Conservation (phyloP, 257 asterid genomes). For the Solanum piurae region DNA sequence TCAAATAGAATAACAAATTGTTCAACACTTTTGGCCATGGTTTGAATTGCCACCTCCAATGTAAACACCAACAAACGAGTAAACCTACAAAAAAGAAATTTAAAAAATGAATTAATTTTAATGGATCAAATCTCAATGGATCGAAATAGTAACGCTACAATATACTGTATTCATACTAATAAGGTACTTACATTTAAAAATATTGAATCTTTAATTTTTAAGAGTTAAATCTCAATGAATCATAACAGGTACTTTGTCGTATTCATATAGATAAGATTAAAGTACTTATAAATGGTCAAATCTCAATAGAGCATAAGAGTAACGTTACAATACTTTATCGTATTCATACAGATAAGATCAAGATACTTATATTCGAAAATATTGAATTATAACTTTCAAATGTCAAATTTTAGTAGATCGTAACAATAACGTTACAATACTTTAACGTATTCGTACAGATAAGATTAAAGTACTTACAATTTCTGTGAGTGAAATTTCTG, state of each 20-base stretch:
- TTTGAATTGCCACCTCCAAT: slow-evolving; percentile 86
- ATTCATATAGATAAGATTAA: not conserved
- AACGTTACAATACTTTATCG: not conserved
- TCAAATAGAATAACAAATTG: slow-evolving; percentile 77
- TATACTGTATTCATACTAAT: not conserved
- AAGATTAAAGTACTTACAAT: slow-evolving; percentile 32
- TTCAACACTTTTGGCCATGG: slow-evolving; percentile 66
- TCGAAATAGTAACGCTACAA: not conserved
- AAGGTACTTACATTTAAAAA: not conserved
- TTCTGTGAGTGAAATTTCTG: slow-evolving; percentile 79
- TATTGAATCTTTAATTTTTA: not conserved
- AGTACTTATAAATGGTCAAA: slow-evolving; percentile 22
- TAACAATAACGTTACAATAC: not conserved
- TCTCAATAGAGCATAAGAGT: not conserved
- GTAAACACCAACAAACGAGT: slow-evolving; percentile 77
- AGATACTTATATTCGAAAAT: not conserved
- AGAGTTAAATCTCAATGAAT: not conserved
- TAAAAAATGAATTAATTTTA: not conserved
- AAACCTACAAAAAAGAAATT: slow-evolving; percentile 25
- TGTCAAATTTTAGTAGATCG: not conserved
- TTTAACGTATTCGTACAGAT: not conserved
- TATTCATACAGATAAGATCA: not conserved
- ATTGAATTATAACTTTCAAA: not conserved
- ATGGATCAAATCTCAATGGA: not conserved
- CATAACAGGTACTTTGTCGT: not conserved